Base-by-base conservation (phyloP, 2,329 filamentous ascomycete genomes). In the Colletotrichum sojae region DNA sequence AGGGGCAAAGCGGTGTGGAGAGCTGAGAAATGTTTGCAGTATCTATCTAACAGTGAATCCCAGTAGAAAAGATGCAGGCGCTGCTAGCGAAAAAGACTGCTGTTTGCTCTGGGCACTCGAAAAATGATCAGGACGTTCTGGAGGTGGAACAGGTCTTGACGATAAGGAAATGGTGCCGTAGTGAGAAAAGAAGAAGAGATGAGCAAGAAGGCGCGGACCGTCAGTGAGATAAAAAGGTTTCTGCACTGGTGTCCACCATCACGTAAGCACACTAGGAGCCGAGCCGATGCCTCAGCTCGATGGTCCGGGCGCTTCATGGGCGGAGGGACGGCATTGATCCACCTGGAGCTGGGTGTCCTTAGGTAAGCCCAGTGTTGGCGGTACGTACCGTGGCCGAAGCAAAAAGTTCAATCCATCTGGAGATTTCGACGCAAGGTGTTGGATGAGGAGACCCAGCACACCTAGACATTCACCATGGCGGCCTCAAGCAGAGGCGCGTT, bases 31-130 rank as follows among this genome's bases (percentile, higher is more conserved):
- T 97, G 93, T 97, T 81, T 87, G 92, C 94, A 94, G 90, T 90
- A 89, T 89, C 94, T 97, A 97, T 97, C 94, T 97, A 97, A 95
- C 94, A 88, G 92, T 90, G 63, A 56, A 91, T 89, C 87, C 92
- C 91, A 93, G 94, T 89, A 81, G 82, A 78, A 73, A 83, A 83
- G 80, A 79, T 72, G 89, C 93, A 94, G 94, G 93, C 91, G 91
- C 93, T 90, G 94, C 93, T 98, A 98, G 95, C 95, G 95, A 94
- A 97, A 94, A 93, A 93, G 92, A 92, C 92, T 93, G 92, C 91
- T 83, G 71, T 79, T 83, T 92, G 80, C 79, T 97, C 93, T 97
- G 80, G 93, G 93, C 95, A 96, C 90, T 84, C 83, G 83, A 90
- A 82, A 88, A 96, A 97, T 97, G 95, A 90, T 95, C 94, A 94